Conservation (phyloP, 305 asterid genomes). For the Fraxinus xanthoxyloides region DNA sequence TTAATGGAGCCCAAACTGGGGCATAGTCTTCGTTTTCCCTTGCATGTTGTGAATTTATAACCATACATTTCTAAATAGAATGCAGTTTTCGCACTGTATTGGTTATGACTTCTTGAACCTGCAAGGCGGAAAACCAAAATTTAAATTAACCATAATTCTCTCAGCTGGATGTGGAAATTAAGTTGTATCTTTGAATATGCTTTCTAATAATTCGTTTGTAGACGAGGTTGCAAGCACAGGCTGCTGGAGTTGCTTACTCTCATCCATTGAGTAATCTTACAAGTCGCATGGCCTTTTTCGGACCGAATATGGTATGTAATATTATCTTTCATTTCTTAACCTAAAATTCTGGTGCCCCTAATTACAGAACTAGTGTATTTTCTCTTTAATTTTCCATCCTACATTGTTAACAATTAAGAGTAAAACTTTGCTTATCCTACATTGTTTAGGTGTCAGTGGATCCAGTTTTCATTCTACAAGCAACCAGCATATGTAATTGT, state of each 20-base stretch:
- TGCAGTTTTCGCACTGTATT: not conserved
- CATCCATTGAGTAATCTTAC: slow-evolving; percentile 85
- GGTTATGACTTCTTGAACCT: not conserved
- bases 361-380: not conserved
- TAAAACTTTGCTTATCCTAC: not conserved
- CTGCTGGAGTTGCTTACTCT: slow-evolving; percentile 84
- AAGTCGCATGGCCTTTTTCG: slow-evolving; percentile 88
- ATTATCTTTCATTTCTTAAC: not conserved
- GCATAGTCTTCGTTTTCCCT: not conserved
- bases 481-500: not conserved
- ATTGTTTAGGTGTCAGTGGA: not conserved
- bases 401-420: not conserved
- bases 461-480: not conserved
- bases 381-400: not conserved
- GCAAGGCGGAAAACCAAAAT: not conserved
- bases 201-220: slow-evolving; percentile 26
- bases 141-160: not conserved
- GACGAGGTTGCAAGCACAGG: slow-evolving; percentile 98
- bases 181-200: not conserved
- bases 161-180: not conserved
- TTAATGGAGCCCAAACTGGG: not conserved
- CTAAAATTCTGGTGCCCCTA: not conserved
- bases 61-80: not conserved
- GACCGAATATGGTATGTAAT: slow-evolving; percentile 77
- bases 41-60: not conserved